phyloP scores from a whole-genome alignment of 2,329 filamentous ascomycete species.

The Ophiocordyceps polyrhachis-furcata region DNA sequence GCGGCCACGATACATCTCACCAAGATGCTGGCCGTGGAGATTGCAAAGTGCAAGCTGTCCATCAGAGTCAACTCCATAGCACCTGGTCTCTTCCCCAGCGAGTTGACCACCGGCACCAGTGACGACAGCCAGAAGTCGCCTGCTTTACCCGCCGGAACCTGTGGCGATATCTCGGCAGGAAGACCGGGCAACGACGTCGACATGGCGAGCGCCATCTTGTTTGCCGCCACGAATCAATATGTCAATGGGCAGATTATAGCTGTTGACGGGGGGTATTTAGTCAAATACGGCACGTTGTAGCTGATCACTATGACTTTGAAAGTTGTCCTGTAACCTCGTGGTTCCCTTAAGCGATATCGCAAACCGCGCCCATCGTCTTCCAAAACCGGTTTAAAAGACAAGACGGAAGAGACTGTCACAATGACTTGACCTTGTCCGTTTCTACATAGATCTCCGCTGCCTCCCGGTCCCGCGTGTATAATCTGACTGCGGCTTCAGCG shows the following conservation, averaged over 20 bases:
- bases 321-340: too few species aligned
- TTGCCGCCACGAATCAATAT: constrained; percentile 24
- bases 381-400: too few species aligned
- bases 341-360: too few species aligned
- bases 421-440: background rate
- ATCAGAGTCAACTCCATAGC: constrained; percentile 56
- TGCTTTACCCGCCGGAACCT: background rate
- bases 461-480: background rate
- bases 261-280: constrained; percentile 23
- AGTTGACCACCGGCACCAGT: constrained; percentile 43
- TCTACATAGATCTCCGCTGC: background rate
- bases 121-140: constrained; percentile 29
- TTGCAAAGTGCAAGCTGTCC: constrained; percentile 39
- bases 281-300: constrained; percentile 1
- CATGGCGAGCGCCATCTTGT: constrained; percentile 50
- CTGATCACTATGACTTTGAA: background rate
- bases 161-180: constrained; percentile 39
- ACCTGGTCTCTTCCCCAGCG: constrained; percentile 52
- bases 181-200: constrained; percentile 53
- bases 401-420: background rate
- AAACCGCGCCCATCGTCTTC: too few species aligned
- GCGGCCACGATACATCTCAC: constrained; percentile 46
- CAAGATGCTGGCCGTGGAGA: constrained; percentile 42
- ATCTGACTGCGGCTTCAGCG: background rate
- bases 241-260: constrained; percentile 23